Base-by-base conservation (phyloP, 2,329 filamentous ascomycete species). In the Diaporthe helianthi region DNA sequence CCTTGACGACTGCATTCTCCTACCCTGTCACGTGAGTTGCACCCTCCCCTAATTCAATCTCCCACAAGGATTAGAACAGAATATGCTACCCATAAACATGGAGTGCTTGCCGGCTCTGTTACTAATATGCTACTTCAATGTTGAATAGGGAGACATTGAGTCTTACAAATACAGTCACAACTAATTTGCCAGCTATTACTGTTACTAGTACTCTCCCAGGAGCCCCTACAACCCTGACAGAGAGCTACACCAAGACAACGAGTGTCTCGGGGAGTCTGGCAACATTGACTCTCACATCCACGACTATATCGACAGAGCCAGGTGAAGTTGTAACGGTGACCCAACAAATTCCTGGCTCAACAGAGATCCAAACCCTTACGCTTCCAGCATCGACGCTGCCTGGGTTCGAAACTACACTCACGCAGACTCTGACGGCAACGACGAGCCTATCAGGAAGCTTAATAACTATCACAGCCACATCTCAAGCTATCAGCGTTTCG, bases 161-260 rank as follows among this genome's bases (percentile, higher is more conserved):
- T 33, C 36, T 47, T 29, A 66, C 51, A 29, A 6, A 10, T 19
- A 49, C 41, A 13, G 24, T 55, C 51, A 66, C 64, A 10, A 36
- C 26, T 9, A 47, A 4, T 38, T 17, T 58, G 15, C 64, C 64
- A 49, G 52, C 38, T 6, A 49, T 9, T 10, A 58, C 64, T 19
- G 3, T 58, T 12, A 29, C 19, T 44, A 67, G 13, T 12, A 58
- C 65, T 7, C 36, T 67, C 26, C 31, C 64, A 12, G 38, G 38
- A 13, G n/a, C 44, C 9, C 41, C 53, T 17, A 73, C 71, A 10
- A 74, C 71, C n/a, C 68, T 73, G 10, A 64, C 69, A 29, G n/a
- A 53, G 22, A 69, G 38, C 13, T 68, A 70, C 38, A 70, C 72
- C 10, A 69, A 68, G 6, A 70, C 71, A 19, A 55, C 64, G 12